Evolutionary conservation across 2,329 filamentous ascomycete species (phyloP).

Genomic region (Nothophoma quercina): DNA sequence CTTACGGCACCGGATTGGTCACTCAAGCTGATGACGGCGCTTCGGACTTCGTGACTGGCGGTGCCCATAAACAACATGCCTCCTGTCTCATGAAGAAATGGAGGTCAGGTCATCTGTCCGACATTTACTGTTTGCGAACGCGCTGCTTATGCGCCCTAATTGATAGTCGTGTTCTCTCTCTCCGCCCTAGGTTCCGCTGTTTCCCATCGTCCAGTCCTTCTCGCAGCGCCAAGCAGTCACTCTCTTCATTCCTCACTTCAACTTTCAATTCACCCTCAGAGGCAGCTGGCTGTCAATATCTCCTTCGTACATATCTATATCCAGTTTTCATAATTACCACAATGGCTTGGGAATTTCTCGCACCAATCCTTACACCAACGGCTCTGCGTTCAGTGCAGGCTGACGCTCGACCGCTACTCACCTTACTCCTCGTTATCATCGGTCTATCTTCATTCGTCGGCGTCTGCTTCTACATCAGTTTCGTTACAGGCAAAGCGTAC

Average conservation of each 20-base stretch:
- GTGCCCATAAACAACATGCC: slow-evolving; percentile 14
- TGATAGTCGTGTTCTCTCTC: slow-evolving; percentile 21
- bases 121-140: slow-evolving; percentile 34
- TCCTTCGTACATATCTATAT: neutral
- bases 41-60: slow-evolving; percentile 26
- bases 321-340: slow-evolving; percentile 6
- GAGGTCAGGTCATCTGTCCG: slow-evolving; percentile 33
- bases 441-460: slow-evolving; percentile 61
- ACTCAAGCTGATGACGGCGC: slow-evolving; percentile 16
- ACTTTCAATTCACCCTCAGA: slow-evolving; percentile 8
- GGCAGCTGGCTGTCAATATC: slow-evolving; percentile 34
- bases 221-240: slow-evolving; percentile 17
- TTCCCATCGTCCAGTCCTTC: slow-evolving; percentile 11
- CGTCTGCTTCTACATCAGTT: slow-evolving; percentile 39
- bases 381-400: slow-evolving; percentile 44
- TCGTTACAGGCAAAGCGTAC: slow-evolving; percentile 40
- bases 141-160: slow-evolving; percentile 28
- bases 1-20: slow-evolving; percentile 24
- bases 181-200: slow-evolving; percentile 16
- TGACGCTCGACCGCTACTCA: slow-evolving; percentile 82
- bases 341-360: slow-evolving; percentile 42
- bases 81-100: slow-evolving; percentile 26
- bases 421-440: slow-evolving; percentile 79
- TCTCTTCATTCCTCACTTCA: slow-evolving; percentile 19
- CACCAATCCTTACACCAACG: slow-evolving; percentile 41